Percentiles rank a stretch among this genome's conserved stretches.
Conservation (phyloP, 2,329 filamentous ascomycete species). For the Aspergillus terreus region DNA sequence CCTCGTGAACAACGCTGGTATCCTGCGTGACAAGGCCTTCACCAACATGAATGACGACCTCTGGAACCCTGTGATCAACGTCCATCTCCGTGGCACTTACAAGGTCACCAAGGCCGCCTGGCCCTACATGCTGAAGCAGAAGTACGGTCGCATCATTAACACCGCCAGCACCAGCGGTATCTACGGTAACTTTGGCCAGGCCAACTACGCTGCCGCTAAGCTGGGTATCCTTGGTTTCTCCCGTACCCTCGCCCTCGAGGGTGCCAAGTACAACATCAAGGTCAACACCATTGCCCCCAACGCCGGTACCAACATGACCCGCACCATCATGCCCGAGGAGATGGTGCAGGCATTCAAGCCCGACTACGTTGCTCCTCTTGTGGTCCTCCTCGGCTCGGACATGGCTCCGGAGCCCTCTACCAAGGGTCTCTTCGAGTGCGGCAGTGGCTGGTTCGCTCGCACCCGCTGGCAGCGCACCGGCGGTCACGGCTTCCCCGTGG, state of each 20-base stretch:
- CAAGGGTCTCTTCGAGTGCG: slow-evolving; percentile 88
- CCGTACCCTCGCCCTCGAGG: slow-evolving; percentile 86
- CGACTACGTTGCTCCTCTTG: slow-evolving; percentile 92
- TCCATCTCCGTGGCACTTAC: slow-evolving; percentile 92
- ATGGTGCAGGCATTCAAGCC: slow-evolving; percentile 99
- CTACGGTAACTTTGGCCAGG: slow-evolving; percentile 98
- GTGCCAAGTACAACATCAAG: slow-evolving; percentile 94
- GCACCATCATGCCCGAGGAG: slow-evolving; percentile 91
- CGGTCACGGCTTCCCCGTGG: slow-evolving; percentile 86
- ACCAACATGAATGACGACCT: slow-evolving; percentile 92
- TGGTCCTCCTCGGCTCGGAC: slow-evolving; percentile 82
- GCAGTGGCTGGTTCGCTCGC: slow-evolving; percentile 85
- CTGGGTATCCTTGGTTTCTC: slow-evolving; percentile 93
- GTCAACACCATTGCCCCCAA: slow-evolving; percentile 98
- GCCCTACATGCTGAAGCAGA: slow-evolving; percentile 97
- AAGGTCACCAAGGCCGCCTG: slow-evolving; percentile 96
- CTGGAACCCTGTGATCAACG: slow-evolving; percentile 88
- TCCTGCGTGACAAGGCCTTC: slow-evolving; percentile 96
- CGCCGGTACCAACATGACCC: slow-evolving; percentile 92
- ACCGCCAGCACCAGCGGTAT: slow-evolving; percentile 96
- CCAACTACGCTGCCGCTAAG: slow-evolving; percentile 94
- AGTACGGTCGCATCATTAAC: slow-evolving; percentile 95
- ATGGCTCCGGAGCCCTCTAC: slow-evolving; percentile 79
- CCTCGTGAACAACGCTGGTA: slow-evolving; percentile 96
- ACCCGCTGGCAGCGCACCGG: slow-evolving; percentile 94